phyloP scores from a whole-genome alignment of 768 basidiomycete species.

The Mycena alexandri region DNA sequence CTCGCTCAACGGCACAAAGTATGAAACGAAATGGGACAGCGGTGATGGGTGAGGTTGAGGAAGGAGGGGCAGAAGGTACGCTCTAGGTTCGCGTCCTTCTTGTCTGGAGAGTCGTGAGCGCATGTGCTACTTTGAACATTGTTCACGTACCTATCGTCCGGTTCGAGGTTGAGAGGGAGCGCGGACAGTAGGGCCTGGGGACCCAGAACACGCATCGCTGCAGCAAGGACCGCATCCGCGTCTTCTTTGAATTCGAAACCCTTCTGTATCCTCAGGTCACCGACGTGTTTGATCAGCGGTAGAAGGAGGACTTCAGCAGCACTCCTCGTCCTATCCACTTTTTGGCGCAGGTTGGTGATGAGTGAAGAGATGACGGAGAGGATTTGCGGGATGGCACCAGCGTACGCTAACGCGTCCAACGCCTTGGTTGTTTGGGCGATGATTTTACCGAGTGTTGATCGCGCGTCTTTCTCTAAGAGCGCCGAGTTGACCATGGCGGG shows the following conservation, averaged over 20 bases:
- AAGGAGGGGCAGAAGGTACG: conserved; percentile 92
- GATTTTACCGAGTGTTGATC: conserved; percentile 71
- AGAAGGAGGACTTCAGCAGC: conserved; percentile 80
- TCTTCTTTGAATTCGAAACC: conserved; percentile 93
- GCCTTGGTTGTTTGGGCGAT: conserved; percentile 75
- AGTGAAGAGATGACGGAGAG: conserved; percentile 81
- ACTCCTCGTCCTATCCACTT: conserved; percentile 56
- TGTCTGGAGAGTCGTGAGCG: conserved; percentile 55
- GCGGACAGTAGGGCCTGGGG: conserved; percentile 80
- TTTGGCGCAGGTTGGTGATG: conserved; percentile 69
- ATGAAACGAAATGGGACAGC: conserved; percentile 86
- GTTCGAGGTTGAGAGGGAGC: conserved; percentile 90
- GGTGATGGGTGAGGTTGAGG: conserved; percentile 84
- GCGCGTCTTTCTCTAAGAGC: conserved; percentile 59
- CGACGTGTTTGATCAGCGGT: conserved; percentile 77
- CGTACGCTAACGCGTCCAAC: conserved; percentile 79
- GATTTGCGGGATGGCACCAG: conserved; percentile 83
- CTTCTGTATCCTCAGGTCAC: conserved; percentile 80
- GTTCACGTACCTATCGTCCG: conserved; percentile 74
- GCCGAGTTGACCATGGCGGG: conserved; percentile 69
- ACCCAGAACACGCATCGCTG: conserved; percentile 88
- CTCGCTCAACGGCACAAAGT: conserved; percentile 95
- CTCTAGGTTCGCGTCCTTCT: conserved; percentile 85
- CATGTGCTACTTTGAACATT: neutral
- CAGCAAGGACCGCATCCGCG: conserved; percentile 82